These are phyloP conservation scores for Eucalyptus sp. DNA, from an alignment of 345 rosid species.

Conservation along the genomic window DNA sequence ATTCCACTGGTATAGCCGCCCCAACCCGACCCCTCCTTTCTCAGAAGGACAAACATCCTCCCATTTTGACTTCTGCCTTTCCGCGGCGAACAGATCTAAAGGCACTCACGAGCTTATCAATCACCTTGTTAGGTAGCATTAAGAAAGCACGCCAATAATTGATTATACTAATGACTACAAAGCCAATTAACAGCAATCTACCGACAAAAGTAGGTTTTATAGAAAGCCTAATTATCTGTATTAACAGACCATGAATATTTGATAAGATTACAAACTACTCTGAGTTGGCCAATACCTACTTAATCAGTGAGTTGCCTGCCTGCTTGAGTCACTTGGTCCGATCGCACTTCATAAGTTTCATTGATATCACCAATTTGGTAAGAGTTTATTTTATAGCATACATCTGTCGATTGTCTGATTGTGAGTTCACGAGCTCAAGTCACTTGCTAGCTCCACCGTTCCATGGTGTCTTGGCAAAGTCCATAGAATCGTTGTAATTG, in stretches of 20 bases:
- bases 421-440: not conserved
- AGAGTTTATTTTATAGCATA: no score
- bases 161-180: not conserved
- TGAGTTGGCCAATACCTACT: not conserved
- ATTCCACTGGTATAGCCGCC: no score
- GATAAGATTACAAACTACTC: not conserved
- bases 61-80: no score
- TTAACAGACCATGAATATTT: not conserved
- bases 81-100: no score
- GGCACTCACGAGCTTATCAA: accelerated
- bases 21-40: no score
- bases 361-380: not conserved
- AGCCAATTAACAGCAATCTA: not conserved
- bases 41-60: no score
- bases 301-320: not conserved
- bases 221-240: not conserved
- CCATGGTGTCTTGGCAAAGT: not conserved
- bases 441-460: not conserved
- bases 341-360: not conserved
- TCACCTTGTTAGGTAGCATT: not conserved
- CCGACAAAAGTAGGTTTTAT: not conserved
- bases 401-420: not conserved
- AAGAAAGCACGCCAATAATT: not conserved
- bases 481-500: not conserved
- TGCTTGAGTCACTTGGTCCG: not conserved